These are phyloP conservation scores for Fusarium burgessii DNA, from an alignment of 2,329 filamentous ascomycete species.

Conservation along the genomic window DNA sequence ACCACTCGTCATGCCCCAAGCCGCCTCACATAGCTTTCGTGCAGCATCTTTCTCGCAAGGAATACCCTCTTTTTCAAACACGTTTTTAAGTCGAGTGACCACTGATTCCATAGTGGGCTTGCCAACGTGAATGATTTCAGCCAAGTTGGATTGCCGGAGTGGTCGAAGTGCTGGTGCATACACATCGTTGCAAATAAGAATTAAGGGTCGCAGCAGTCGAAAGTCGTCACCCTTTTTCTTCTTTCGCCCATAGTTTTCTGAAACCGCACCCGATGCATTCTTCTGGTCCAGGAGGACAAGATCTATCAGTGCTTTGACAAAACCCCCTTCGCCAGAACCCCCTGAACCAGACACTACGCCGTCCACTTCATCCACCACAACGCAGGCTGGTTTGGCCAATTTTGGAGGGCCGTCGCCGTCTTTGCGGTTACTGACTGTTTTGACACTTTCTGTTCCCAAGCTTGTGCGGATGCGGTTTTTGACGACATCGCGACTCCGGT, in stretches of 20 bases:
- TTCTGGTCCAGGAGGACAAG: slow-evolving; percentile 87
- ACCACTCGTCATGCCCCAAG: slow-evolving; percentile 82
- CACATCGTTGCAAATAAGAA: slow-evolving; percentile 97
- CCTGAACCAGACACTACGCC: slow-evolving; percentile 88
- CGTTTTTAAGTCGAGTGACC: slow-evolving; percentile 79
- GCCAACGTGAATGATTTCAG: slow-evolving; percentile 91
- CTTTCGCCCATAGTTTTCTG: slow-evolving; percentile 49
- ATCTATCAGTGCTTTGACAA: slow-evolving; percentile 94
- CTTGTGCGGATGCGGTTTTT: slow-evolving; percentile 91
- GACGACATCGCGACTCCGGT: slow-evolving; percentile 89
- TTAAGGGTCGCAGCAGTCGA: slow-evolving; percentile 84
- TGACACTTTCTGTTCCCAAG: slow-evolving; percentile 94
- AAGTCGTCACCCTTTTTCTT: slow-evolving; percentile 90
- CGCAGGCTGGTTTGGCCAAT: slow-evolving; percentile 86
- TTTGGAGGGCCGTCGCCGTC: slow-evolving; percentile 71
- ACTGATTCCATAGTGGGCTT: slow-evolving; percentile 90
- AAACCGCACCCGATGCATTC: slow-evolving; percentile 62
- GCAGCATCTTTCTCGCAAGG: slow-evolving; percentile 90
- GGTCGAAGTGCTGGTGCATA: slow-evolving; percentile 91
- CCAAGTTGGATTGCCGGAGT: slow-evolving; percentile 83
- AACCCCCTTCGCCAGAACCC: slow-evolving; percentile 86
- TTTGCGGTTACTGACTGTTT: slow-evolving; percentile 72
- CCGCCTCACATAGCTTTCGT: slow-evolving; percentile 83
- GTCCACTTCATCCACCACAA: slow-evolving; percentile 96
- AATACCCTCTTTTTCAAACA: slow-evolving; percentile 92